Evolutionary conservation across 495 filamentous ascomycete species (phyloP), one percentile per base, ranked within the genome.

Genomic region (Daldinia caldariorum): DNA sequence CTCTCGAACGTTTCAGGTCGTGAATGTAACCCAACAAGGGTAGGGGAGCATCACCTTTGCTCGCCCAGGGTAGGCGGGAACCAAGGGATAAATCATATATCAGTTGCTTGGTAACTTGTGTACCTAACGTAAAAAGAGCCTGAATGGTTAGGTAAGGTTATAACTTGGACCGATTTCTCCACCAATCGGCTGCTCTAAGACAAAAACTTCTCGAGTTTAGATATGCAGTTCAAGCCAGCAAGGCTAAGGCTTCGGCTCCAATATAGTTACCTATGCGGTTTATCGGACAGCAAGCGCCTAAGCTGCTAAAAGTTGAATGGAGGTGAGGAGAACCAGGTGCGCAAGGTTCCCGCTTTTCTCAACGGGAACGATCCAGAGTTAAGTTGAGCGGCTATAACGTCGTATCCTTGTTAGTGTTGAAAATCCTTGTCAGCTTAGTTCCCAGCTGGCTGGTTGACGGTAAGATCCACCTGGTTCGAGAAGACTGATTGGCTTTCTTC

Each of bases 401-500:
- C 34, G 35, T 63, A 66, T 47, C 58, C 57, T 62, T 16, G 69
- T 31, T 29, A 34, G 41, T 50, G 34, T 2, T 35, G 32, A 59
- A 57, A 66, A 1, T 10, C 71, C 63, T 38, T 66, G 66, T 66
- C 31, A 20, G 29, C 65, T 54, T 41, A 62, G 73, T 73, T 77
- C 67, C 74, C 74, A 72, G 74, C 72, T 65, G 72, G 74, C 59
- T 72, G 74, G 74, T 76, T 74, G 60, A 76, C 63, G 61, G 57
- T 61, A 59, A 74, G 71, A 72, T 76, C 69, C 72, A 60, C 63
- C 69, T 39, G 60, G 68, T 63, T 63, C 49, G 32, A 5, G 34
- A 35, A 32, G 65, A 66, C 71, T 66, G 70, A 72, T 72, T 72
- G 65, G 65, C 29, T 62, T 64, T 63, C 14, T 61, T 34, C 18